Conservation (phyloP, 495 filamentous ascomycete genomes). For the Extremus antarcticus region DNA sequence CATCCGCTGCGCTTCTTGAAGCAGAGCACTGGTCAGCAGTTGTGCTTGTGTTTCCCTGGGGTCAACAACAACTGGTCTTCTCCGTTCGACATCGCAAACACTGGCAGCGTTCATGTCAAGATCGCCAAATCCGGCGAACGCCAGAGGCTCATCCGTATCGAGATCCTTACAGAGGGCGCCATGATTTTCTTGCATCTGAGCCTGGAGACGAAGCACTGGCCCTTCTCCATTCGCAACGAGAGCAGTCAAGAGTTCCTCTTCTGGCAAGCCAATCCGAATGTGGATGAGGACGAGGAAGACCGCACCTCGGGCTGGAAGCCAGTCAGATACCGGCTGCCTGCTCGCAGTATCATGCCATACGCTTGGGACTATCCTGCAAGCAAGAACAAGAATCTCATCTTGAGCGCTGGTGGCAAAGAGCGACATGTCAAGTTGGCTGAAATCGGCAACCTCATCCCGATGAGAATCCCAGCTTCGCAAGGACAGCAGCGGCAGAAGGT, state of each 20-base stretch:
- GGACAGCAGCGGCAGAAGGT: slow-evolving; percentile 56
- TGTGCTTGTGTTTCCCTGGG: slow-evolving; percentile 86
- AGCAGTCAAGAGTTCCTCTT: slow-evolving; percentile 93
- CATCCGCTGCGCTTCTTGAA: slow-evolving; percentile 81
- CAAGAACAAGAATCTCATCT: slow-evolving; percentile 85
- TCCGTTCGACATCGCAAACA: slow-evolving; percentile 89
- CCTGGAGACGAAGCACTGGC: slow-evolving; percentile 87
- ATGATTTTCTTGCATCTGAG: slow-evolving; percentile 89
- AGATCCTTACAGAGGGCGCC: slow-evolving; percentile 79
- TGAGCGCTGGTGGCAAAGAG: slow-evolving; percentile 67
- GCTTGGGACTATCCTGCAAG: slow-evolving; percentile 97
- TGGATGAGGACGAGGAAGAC: slow-evolving; percentile 77
- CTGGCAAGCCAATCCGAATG: slow-evolving; percentile 68
- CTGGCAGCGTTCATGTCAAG: slow-evolving; percentile 86
- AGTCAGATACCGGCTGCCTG: slow-evolving; percentile 84
- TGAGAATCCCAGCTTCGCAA: slow-evolving; percentile 59
- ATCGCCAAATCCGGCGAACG: slow-evolving; percentile 80
- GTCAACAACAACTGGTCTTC: slow-evolving; percentile 97
- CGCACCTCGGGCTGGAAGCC: slow-evolving; percentile 70
- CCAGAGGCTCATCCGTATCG: slow-evolving; percentile 76
- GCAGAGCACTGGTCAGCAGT: slow-evolving; percentile 66
- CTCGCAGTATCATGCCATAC: slow-evolving; percentile 97
- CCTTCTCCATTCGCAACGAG: slow-evolving; percentile 96
- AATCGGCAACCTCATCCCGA: slow-evolving; percentile 86
- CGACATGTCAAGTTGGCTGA: slow-evolving; percentile 88